Percentiles rank a stretch among this genome's conserved stretches.
These are phyloP conservation scores for Coemansia sp. DNA, from an alignment of 192 early-diverging fungal species.

Conservation along the genomic window DNA sequence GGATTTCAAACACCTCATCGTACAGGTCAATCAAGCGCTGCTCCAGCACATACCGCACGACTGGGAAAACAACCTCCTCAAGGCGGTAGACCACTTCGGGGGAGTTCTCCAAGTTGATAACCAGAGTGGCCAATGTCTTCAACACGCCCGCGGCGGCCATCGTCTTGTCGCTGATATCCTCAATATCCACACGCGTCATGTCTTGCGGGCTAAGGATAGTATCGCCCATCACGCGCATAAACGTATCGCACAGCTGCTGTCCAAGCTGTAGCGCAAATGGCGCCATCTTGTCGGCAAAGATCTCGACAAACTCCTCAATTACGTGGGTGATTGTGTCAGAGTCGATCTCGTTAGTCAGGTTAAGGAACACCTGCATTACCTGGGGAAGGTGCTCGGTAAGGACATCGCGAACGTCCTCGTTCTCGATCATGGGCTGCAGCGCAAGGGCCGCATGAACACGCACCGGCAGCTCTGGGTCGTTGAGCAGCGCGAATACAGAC, in stretches of 20 bases:
- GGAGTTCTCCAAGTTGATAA: constrained; percentile 82
- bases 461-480: constrained; percentile 85
- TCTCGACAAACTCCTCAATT: constrained; percentile 90
- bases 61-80: constrained; percentile 77
- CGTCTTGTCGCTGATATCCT: constrained; percentile 79
- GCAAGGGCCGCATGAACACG: constrained; percentile 85
- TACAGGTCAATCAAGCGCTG: constrained; percentile 73
- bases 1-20: constrained; percentile 85
- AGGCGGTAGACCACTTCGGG: constrained; percentile 79
- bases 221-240: constrained; percentile 83
- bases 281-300: constrained; percentile 85
- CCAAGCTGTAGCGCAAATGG: constrained; percentile 93
- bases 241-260: constrained; percentile 84
- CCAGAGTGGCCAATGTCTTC: constrained; percentile 87
- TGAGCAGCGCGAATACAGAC: constrained; percentile 56
- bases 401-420: constrained; percentile 71
- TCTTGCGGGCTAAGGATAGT: constrained; percentile 52
- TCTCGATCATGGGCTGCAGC: constrained; percentile 75
- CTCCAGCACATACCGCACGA: constrained; percentile 78
- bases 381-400: constrained; percentile 80
- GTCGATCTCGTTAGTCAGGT: constrained; percentile 91
- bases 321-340: constrained; percentile 84
- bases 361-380: constrained; percentile 86
- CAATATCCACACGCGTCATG: constrained; percentile 58
- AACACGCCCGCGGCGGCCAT: constrained; percentile 88